phyloP scores from a whole-genome alignment of 1,139 yeast species.

The Tardiomyces depauwii region DNA sequence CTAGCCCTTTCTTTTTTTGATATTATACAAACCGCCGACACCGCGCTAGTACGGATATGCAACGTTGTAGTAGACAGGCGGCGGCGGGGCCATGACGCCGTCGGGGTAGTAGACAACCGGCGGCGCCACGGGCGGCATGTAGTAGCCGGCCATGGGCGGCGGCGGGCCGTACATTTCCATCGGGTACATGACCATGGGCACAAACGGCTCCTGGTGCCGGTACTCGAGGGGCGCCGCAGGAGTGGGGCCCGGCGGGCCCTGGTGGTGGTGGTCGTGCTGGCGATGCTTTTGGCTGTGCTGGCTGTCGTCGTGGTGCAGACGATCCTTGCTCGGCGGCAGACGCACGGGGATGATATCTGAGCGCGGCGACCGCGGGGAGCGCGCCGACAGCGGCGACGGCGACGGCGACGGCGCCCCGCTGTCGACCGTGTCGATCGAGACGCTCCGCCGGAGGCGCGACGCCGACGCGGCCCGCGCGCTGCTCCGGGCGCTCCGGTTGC shows the following conservation, averaged over 20 bases:
- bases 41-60: neutral
- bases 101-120: neutral
- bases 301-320: too few relatives aligned
- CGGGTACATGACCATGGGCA: neutral
- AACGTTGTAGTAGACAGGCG: neutral
- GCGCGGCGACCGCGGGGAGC: neutral
- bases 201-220: neutral
- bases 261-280: too few relatives aligned
- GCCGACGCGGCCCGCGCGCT: neutral
- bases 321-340: neutral
- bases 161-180: neutral
- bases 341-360: neutral
- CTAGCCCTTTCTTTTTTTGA: too few relatives aligned
- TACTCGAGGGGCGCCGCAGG: neutral
- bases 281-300: too few relatives aligned
- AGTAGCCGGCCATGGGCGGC: neutral
- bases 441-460: neutral
- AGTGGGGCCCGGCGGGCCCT: too few relatives aligned
- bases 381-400: neutral
- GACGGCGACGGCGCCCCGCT: neutral
- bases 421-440: slow-evolving; percentile 1
- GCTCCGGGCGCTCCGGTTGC: neutral
- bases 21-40: too few relatives aligned
- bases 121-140: neutral
- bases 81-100: neutral